A percentile compares a stretch with the other conserved stretches of the same genome.
Evolutionary conservation across 2,329 filamentous ascomycete species (phyloP).

Genomic region (Beauveria scarabaeidicola): DNA sequence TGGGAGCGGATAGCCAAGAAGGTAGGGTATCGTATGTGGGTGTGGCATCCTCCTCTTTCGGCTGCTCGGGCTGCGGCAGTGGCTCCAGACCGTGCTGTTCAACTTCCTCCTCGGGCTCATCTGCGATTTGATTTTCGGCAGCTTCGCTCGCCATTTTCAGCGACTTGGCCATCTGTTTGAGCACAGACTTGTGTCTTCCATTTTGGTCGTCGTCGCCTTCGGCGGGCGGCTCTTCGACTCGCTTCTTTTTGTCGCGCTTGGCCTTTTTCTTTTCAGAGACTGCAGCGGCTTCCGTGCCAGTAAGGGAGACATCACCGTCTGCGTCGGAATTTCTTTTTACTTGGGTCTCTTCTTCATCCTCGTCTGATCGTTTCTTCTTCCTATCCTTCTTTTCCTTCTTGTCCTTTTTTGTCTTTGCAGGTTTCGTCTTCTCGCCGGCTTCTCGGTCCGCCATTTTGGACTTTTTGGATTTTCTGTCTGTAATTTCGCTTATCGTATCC

Average conservation of each 20-base stretch:
- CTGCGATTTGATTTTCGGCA: slow-evolving; percentile 23
- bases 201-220: slow-evolving; percentile 22
- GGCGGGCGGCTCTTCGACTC: slow-evolving; percentile 16
- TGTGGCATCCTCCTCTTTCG: slow-evolving; percentile 46
- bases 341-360: not conserved
- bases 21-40: slow-evolving; percentile 73
- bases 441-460: slow-evolving; percentile 17
- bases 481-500: slow-evolving; percentile 20
- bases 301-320: not conserved
- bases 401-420: slow-evolving; percentile 23
- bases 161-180: slow-evolving; percentile 49
- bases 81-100: slow-evolving; percentile 67
- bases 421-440: slow-evolving; percentile 8
- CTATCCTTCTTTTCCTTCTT: slow-evolving; percentile 15
- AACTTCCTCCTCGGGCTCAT: slow-evolving; percentile 24
- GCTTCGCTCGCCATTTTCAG: slow-evolving; percentile 39
- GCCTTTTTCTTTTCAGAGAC: slow-evolving; percentile 12
- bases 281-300: not conserved
- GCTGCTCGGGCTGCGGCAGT: slow-evolving; percentile 66
- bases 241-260: slow-evolving; percentile 26
- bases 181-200: slow-evolving; percentile 39
- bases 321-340: not conserved
- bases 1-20: slow-evolving; percentile 68
- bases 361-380: slow-evolving; percentile 12
- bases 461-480: slow-evolving; percentile 19